phyloP scores from a whole-genome alignment of 2,329 filamentous ascomycete genomes.

The Clonostachys byssicola region DNA sequence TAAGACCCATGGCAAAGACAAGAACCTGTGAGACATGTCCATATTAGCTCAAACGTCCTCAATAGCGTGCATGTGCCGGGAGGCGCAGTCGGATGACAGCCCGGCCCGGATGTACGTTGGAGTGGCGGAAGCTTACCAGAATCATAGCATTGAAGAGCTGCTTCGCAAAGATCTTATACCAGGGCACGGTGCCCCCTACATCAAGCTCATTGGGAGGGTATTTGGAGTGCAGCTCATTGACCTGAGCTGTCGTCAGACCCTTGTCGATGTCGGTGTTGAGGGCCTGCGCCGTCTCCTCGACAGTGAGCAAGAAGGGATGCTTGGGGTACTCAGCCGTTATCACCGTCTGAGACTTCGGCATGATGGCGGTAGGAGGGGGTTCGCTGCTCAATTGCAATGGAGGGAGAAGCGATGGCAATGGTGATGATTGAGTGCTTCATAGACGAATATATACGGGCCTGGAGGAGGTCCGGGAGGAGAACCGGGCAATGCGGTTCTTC shows the following conservation, averaged over 20 bases:
- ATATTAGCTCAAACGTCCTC: neutral
- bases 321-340: conserved; percentile 40
- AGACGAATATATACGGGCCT: no score
- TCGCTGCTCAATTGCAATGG: no score
- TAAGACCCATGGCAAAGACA: conserved; percentile 71
- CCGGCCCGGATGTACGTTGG: neutral
- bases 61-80: neutral
- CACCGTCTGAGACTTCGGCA: no score
- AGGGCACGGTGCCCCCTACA: conserved; percentile 60
- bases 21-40: conserved; percentile 49
- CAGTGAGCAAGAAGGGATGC: conserved; percentile 58
- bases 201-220: conserved; percentile 70
- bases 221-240: conserved; percentile 50
- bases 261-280: conserved; percentile 62
- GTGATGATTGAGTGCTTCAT: no score
- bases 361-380: no score
- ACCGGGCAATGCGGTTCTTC: no score
- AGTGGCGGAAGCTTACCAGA: conserved; percentile 28
- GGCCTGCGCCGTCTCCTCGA: conserved; percentile 57
- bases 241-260: conserved; percentile 59
- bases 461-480: no score
- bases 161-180: conserved; percentile 69
- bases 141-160: conserved; percentile 79
- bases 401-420: no score
- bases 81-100: neutral